phyloP scores from a whole-genome alignment of 2,329 filamentous ascomycete species.

The Aspergillus vadensis region DNA sequence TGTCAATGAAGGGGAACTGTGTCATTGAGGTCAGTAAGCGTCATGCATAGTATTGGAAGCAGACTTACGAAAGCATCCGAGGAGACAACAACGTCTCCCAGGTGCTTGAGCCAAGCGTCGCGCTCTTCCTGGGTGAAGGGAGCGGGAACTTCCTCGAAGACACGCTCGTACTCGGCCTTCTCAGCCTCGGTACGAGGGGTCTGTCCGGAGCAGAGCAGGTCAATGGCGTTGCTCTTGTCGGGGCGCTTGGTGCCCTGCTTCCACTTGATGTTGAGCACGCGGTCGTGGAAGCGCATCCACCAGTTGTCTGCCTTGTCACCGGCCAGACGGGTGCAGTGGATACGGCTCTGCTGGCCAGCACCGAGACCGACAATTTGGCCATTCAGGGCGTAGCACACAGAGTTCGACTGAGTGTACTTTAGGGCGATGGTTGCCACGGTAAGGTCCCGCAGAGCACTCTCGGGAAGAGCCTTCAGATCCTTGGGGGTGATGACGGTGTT shows the following conservation, averaged over 20 bases:
- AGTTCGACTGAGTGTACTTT: constrained; percentile 99
- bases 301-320: constrained; percentile 99
- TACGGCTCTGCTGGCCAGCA: constrained; percentile 94
- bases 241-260: constrained; percentile 96
- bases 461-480: constrained; percentile 70
- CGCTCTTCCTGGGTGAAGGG: constrained; percentile 84
- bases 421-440: constrained; percentile 94
- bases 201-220: constrained; percentile 88
- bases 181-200: constrained; percentile 82
- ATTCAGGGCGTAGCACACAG: constrained; percentile 93
- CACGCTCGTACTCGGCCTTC: constrained; percentile 79
- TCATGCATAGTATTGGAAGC: neutral
- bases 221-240: constrained; percentile 98
- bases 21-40: neutral
- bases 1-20: constrained; percentile 95
- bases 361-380: constrained; percentile 93
- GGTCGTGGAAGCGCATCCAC: constrained; percentile 98
- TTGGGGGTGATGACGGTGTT: constrained; percentile 83
- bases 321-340: constrained; percentile 96
- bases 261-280: constrained; percentile 86
- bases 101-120: constrained; percentile 79
- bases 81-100: constrained; percentile 75
- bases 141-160: constrained; percentile 85
- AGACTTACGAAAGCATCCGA: constrained; percentile 89
- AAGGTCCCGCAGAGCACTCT: constrained; percentile 81